phyloP scores from a whole-genome alignment of 306 rosid genomes.

The Biancaea sappan region DNA sequence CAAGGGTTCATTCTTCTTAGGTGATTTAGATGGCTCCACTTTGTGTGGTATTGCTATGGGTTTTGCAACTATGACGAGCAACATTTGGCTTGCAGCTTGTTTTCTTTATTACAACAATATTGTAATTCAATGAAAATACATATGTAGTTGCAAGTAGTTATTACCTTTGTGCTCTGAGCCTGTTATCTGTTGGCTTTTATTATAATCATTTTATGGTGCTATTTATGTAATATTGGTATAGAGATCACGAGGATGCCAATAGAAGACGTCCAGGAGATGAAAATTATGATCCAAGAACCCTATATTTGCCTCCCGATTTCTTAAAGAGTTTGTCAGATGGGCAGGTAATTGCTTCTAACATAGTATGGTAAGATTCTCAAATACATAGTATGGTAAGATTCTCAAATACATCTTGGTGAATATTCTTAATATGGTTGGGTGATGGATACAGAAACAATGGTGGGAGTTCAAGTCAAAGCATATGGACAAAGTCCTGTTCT shows the following conservation, averaged over 20 bases:
- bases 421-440: constrained; percentile 30
- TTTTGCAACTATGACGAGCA: background rate
- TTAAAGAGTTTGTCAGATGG: constrained; percentile 71
- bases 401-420: constrained; percentile 21
- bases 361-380: constrained; percentile 18
- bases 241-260: constrained; percentile 71
- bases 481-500: constrained; percentile 93
- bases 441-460: constrained; percentile 84
- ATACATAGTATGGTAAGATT: constrained; percentile 5
- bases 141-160: constrained; percentile 22
- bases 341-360: constrained; percentile 57
- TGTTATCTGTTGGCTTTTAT: constrained; percentile 15
- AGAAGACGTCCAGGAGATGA: constrained; percentile 71
- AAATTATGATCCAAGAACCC: constrained; percentile 78
- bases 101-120: background rate
- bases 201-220: constrained; percentile 23
- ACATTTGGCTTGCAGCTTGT: background rate
- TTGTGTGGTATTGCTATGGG: constrained; percentile 3
- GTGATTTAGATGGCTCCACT: background rate
- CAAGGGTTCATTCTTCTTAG: background rate
- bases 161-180: background rate
- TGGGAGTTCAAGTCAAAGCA: constrained; percentile 98
- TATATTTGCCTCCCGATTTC: constrained; percentile 76
- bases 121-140: background rate
- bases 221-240: constrained; percentile 43